phyloP scores from a whole-genome alignment of 495 filamentous ascomycete species.

The Letharia columbiana region DNA sequence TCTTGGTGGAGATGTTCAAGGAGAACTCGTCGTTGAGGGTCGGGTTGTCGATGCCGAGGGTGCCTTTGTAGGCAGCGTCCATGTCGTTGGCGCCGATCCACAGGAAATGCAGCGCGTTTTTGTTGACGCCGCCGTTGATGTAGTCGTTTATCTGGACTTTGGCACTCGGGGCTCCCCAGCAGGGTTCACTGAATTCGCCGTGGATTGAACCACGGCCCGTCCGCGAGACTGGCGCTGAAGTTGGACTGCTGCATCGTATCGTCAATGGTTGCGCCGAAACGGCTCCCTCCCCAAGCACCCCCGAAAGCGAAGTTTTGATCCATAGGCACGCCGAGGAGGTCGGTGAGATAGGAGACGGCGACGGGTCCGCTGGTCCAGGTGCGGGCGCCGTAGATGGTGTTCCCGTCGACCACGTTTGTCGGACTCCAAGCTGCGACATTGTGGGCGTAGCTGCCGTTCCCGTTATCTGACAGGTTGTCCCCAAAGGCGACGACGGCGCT shows the following conservation, averaged over 20 bases:
- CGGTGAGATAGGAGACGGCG: neutral
- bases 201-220: neutral
- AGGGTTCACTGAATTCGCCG: neutral
- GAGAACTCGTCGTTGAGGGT: neutral
- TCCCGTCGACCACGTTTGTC: neutral
- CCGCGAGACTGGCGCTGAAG: neutral
- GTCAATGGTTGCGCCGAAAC: slow-evolving; percentile 6
- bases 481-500: neutral
- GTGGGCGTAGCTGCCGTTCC: neutral
- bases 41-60: neutral
- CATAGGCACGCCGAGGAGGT: neutral
- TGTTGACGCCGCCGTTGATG: neutral
- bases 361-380: neutral
- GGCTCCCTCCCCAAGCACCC: neutral
- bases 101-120: neutral
- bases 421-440: neutral
- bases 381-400: neutral
- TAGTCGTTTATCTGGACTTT: neutral
- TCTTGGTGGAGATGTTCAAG: neutral
- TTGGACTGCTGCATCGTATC: slow-evolving; percentile 8
- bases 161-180: neutral
- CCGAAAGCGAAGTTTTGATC: neutral
- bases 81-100: slow-evolving; percentile 1
- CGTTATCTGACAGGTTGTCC: neutral
- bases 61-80: neutral